A percentile compares a stretch with the other conserved stretches of the same genome.
phyloP scores from a whole-genome alignment of 2,329 filamentous ascomycete genomes.

The Colletotrichum scovillei region DNA sequence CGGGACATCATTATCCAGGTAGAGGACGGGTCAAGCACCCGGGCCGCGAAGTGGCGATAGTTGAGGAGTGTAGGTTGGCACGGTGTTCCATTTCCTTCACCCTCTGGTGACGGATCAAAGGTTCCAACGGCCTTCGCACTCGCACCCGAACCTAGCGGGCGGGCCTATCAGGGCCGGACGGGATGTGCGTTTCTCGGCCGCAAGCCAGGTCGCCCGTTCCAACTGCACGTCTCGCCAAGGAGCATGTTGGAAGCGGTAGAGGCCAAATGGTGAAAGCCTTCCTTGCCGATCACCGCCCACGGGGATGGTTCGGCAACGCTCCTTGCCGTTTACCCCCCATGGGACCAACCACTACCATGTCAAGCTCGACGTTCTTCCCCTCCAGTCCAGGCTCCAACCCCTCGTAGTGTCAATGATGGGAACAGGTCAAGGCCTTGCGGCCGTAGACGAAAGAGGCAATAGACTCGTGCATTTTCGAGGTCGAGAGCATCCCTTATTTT shows the following conservation, averaged over 20 bases:
- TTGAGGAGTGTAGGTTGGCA: neutral
- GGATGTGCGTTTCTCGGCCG: neutral
- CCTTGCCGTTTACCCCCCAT: neutral
- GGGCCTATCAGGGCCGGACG: neutral
- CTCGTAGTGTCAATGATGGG: neutral
- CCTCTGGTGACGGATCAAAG: neutral
- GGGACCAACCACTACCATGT: neutral
- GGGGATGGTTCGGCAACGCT: neutral
- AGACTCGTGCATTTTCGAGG: neutral
- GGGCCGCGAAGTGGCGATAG: neutral
- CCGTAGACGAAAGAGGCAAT: neutral
- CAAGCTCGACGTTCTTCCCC: neutral
- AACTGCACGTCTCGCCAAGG: neutral
- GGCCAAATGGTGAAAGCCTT: neutral
- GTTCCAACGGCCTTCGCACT: neutral
- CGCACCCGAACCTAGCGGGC: neutral
- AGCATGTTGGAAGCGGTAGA: neutral
- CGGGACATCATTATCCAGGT: neutral
- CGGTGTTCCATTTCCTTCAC: neutral
- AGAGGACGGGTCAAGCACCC: neutral
- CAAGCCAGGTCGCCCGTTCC: neutral
- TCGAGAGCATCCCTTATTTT: constrained; percentile 13
- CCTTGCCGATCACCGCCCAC: neutral
- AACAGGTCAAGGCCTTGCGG: neutral
- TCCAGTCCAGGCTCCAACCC: neutral